Base-by-base conservation (phyloP, 1,139 yeast genomes). In the Casaregolazyma suthepensis region DNA sequence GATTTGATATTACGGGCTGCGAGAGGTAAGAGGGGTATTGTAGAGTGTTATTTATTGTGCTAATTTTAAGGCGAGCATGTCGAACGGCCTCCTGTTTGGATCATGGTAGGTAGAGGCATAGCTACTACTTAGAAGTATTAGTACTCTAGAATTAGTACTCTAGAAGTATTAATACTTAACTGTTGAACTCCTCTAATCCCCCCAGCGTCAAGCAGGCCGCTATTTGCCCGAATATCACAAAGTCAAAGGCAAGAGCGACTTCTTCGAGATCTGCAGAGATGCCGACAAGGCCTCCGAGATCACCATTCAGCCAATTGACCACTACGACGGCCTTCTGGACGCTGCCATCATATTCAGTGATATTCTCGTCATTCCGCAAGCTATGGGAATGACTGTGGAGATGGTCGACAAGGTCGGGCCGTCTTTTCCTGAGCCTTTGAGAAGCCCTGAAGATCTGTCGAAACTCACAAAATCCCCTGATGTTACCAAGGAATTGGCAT, bases 31-130 rank as follows among this genome's bases (percentile, higher is more conserved):
- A 35, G 15, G 13, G 15, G 17, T 6, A 35, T n/a, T 2, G 3
- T 35, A 15, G 48, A 6, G 53, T 46, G 18, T 4, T 6, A 13
- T 44, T 51, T 43, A 65, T 59, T 40, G 17, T 17, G 13, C 26
- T 26, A 18, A 42, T 12, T 45, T 3, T 48, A 58, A 56, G 77
- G 85, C 51, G 96, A 91, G 67, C 75, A 75, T 61, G 97, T 93
- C 48, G 99, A 93, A 72, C 82, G 99, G 68, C 97, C 99, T 1
- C 99, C 99, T 23, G 83, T 93, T 57, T 93, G 99, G 99, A 87
- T 93, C 63, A 93, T 93, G 99, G 83, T 79, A 71, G 57, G 82
- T 71, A 38, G 26, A 38, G 37, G 45, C 50, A 38, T n/a, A n/a
- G n/a, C n/a, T n/a, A n/a, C n/a, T n/a, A n/a, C n/a, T n/a, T n/a